Evolutionary conservation across 805 yeast genomes (phyloP).

Genomic region (Ogataea trehalophila): DNA sequence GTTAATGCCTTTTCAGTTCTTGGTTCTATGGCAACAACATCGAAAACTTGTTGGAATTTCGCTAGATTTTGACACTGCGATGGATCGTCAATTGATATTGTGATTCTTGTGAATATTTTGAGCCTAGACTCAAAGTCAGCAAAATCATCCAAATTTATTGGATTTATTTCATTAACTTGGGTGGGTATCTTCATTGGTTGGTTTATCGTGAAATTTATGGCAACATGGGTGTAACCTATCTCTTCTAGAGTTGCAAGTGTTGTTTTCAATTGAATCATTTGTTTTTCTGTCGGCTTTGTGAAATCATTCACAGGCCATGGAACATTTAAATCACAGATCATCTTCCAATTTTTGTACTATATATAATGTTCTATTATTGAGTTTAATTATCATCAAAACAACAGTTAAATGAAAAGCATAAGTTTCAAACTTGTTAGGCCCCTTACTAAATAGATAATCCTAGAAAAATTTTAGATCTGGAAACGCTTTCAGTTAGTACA

Average conservation of each 20-base stretch:
- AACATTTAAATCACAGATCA: slow-evolving; percentile 65
- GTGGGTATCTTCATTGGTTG: slow-evolving; percentile 49
- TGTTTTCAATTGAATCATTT: slow-evolving; percentile 41
- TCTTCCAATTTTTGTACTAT: slow-evolving; percentile 9
- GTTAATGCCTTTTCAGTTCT: slow-evolving; percentile 72
- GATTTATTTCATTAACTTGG: slow-evolving; percentile 35
- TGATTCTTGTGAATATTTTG: slow-evolving; percentile 60
- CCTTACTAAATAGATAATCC: not conserved
- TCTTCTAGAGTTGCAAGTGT: slow-evolving; percentile 49
- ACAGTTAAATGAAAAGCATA: not conserved
- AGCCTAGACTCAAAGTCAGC: slow-evolving; percentile 36
- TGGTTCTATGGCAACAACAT: slow-evolving; percentile 80
- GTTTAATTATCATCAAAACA: not conserved
- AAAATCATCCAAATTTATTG: slow-evolving; percentile 35
- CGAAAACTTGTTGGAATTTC: slow-evolving; percentile 47
- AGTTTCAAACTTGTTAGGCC: not conserved
- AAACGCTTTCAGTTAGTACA: too few species aligned
- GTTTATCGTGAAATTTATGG: slow-evolving; percentile 53
- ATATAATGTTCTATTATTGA: not conserved
- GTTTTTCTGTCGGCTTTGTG: slow-evolving; percentile 36
- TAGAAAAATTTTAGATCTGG: not conserved
- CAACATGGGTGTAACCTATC: slow-evolving; percentile 72
- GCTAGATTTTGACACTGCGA: slow-evolving; percentile 64
- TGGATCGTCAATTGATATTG: slow-evolving; percentile 73
- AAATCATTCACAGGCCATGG: slow-evolving; percentile 64